Evolutionary conservation across 345 rosid genomes (phyloP).

Genomic region (Cardamine resedifolia): DNA sequence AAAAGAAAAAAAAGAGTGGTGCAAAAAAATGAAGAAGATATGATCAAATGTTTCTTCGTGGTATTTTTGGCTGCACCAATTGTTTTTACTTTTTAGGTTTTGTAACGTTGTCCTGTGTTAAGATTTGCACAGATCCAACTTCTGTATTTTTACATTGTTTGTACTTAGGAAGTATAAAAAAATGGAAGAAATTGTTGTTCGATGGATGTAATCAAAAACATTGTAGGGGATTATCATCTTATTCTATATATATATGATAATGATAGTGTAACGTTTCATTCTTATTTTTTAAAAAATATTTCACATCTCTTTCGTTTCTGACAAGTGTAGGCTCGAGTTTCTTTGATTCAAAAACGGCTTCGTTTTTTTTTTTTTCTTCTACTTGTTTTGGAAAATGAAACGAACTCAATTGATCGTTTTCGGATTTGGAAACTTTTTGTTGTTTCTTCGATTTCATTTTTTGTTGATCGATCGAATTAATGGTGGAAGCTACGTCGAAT

Average conservation of each 20-base stretch:
- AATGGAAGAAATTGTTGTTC: conserved; percentile 22
- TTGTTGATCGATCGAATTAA: neutral
- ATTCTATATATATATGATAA: conserved; percentile 19
- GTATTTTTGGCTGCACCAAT: conserved; percentile 28
- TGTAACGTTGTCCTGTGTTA: conserved; percentile 27
- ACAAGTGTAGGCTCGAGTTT: conserved; percentile 21
- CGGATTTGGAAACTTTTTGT: conserved; percentile 3
- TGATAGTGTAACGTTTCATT: conserved; percentile 23
- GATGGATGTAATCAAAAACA: conserved; percentile 30
- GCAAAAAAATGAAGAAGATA: conserved; percentile 31
- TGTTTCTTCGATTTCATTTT: conserved; percentile 1
- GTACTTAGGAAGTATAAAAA: conserved; percentile 31
- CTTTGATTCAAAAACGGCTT: conserved; percentile 1
- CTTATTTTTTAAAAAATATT: neutral
- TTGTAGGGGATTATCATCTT: conserved; percentile 2
- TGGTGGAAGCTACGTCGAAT: conserved; percentile 46
- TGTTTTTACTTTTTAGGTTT: conserved; percentile 14
- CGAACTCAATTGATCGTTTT: neutral
- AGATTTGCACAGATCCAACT: conserved; percentile 27
- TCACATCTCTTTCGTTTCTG: neutral
- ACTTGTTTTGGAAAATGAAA: neutral
- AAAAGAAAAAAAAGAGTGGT: neutral
- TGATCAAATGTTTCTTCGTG: conserved; percentile 27
- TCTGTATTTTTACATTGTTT: conserved; percentile 39
- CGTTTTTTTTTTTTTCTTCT: neutral